Percentiles rank a stretch among this genome's conserved stretches.
Evolutionary conservation across 1,284 basidiomycete species (phyloP).

Genomic region (Ustilago cynodontis): DNA sequence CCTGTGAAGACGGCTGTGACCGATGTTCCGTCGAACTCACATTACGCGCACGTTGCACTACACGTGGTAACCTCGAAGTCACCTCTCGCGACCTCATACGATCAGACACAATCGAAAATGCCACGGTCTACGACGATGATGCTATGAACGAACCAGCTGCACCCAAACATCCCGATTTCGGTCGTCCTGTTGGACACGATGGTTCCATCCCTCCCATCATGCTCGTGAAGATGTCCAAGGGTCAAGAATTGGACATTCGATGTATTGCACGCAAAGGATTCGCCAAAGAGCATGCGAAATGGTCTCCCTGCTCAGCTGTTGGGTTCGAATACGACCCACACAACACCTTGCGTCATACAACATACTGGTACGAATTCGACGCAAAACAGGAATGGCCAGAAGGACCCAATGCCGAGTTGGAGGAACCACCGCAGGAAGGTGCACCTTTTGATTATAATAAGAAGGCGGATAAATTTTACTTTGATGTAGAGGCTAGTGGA

Average conservation of each 20-base stretch:
- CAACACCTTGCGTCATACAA: constrained; percentile 95
- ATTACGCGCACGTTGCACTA: constrained; percentile 79
- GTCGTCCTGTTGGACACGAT: constrained; percentile 85
- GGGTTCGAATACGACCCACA: constrained; percentile 98
- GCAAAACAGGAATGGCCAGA: constrained; percentile 68
- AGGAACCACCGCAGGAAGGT: constrained; percentile 64
- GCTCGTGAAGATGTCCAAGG: constrained; percentile 91
- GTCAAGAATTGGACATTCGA: constrained; percentile 87
- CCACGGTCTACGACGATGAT: constrained; percentile 54
- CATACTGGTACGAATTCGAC: constrained; percentile 87
- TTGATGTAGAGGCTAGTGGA: constrained; percentile 67
- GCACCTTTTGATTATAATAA: constrained; percentile 64
- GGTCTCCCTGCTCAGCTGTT: constrained; percentile 95
- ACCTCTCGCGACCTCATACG: constrained; percentile 74
- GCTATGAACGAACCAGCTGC: constrained; percentile 49
- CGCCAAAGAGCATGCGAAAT: constrained; percentile 98
- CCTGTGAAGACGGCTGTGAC: constrained; percentile 81
- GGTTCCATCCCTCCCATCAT: constrained; percentile 74
- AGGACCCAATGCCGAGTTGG: constrained; percentile 62
- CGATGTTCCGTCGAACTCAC: constrained; percentile 83
- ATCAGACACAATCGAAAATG: constrained; percentile 55
- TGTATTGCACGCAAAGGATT: constrained; percentile 98
- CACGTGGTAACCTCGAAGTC: constrained; percentile 78
- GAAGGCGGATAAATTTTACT: constrained; percentile 65
- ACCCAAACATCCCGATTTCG: constrained; percentile 76